These are phyloP conservation scores for Verticillium longisporum DNA, from an alignment of 2,329 filamentous ascomycete genomes.

Conservation along the genomic window DNA sequence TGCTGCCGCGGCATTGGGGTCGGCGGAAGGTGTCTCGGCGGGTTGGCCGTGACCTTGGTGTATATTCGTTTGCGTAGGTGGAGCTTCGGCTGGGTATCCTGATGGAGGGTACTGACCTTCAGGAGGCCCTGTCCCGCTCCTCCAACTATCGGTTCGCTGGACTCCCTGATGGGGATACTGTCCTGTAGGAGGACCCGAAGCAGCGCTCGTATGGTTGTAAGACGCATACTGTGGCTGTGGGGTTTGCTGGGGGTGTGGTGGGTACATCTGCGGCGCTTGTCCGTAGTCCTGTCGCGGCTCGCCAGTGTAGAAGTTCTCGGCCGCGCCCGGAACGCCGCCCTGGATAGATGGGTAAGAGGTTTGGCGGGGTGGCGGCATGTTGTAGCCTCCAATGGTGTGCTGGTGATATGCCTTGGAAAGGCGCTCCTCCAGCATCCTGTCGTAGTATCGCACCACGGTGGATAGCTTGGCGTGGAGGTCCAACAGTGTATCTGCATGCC, in stretches of 20 bases:
- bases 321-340: constrained; percentile 41
- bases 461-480: constrained; percentile 93
- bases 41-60: constrained; percentile 12
- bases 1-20: constrained; percentile 38
- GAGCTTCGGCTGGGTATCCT: constrained; percentile 23
- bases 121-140: constrained; percentile 17
- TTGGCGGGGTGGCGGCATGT: constrained; percentile 43
- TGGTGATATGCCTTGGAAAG: constrained; percentile 89
- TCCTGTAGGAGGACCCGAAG: constrained; percentile 28
- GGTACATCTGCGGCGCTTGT: constrained; percentile 45
- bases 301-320: constrained; percentile 78
- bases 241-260: constrained; percentile 27
- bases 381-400: constrained; percentile 63
- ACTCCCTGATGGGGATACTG: constrained; percentile 38
- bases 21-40: constrained; percentile 25
- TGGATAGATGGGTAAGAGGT: constrained; percentile 65
- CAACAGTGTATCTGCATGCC: constrained; percentile 68
- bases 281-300: constrained; percentile 44
- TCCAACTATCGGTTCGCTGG: constrained; percentile 47
- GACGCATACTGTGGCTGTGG: constrained; percentile 34
- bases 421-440: constrained; percentile 94
- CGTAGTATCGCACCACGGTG: constrained; percentile 94
- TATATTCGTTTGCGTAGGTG: constrained; percentile 18
- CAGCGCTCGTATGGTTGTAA: constrained; percentile 35
- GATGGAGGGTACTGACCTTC: constrained; percentile 26